Base-by-base conservation (phyloP, 208 protist species). In the Acanthamoeba royreba region DNA sequence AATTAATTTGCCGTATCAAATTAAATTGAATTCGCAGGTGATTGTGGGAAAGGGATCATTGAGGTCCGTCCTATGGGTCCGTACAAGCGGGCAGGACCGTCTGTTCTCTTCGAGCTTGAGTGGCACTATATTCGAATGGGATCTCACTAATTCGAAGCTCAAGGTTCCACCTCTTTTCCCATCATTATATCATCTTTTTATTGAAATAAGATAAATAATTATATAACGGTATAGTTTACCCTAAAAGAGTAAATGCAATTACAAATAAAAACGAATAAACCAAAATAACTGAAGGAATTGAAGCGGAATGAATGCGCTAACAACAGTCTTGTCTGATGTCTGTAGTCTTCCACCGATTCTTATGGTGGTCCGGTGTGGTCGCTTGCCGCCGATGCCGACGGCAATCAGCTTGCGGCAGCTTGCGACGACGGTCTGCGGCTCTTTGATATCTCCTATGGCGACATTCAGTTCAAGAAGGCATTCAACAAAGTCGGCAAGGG, bases 301-400 rank as follows among this genome's bases (percentile, higher is more conserved):
- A n/a, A n/a, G n/a, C n/a, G n/a, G n/a, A n/a, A n/a, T n/a, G n/a
- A n/a, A n/a, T n/a, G n/a, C n/a, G n/a, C n/a, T n/a, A n/a, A n/a
- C n/a, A n/a, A n/a, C n/a, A n/a, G n/a, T n/a, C n/a, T n/a, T n/a
- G n/a, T n/a, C n/a, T n/a, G n/a, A n/a, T n/a, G n/a, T n/a, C n/a
- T 31, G 33, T 38, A 87, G 79, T 11, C 19, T 3, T n/a, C 46
- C 7, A 87, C 79, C 5, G 79, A 87, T 47, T 87, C 79, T 1
- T 87, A 43, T 19, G 79, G 9, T 47, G 79, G 79, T 87, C 79
- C 79, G 13, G 79, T 87, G 79, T 87, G 79, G 79, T 87, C 38
- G 15, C 4, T 87, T 33, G 79, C 49, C 7, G 19, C 45, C n/a
- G 49, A 61, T 28, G 45, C 79, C 7, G 33, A 42, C 8, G 79